Evolutionary conservation across 2,329 filamentous ascomycete genomes (phyloP), one percentile per base, ranked within the genome.

Genomic region (Verticillium isaacii): DNA sequence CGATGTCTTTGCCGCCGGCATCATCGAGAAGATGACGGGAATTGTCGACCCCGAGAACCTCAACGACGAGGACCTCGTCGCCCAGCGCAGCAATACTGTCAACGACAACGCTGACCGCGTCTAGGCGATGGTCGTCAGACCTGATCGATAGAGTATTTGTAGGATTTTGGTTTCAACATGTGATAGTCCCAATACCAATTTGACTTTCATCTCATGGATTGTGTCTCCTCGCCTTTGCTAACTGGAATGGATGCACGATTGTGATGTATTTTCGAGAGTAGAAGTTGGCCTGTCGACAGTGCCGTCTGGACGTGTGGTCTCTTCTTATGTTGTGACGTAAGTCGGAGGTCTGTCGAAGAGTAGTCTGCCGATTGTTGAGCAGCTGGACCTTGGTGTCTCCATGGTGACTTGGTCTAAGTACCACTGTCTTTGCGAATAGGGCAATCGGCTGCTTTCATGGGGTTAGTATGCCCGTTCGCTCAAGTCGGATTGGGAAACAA

Each of bases 1-100:
- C n/a, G 82, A 84, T 67, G 63, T 82, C 1, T 83, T 77, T 61
- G 79, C 77, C 0, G 77, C 75, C 2, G 67, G 66, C 2, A 69
- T 81, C 32, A 66, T 81, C 3, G 66, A 69, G 2, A 77, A 77
- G 61, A 65, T 80, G 25, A 79, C 78, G 0, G 75, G 74, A 5
- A 74, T 78, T 57, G 68, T 45, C 9, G 70, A 71, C 32, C 61
- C 62, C 2, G 66, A 68, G 58, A 34, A 54, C 45, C 14, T 59
- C n/a, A 52, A 3, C 45, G 58, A 59, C 4, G 58, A 55, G 14
- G 41, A 59, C 29, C 12, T 59, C n/a, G 32, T n/a, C 32, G 29
- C 12, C 8, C 45, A 54, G 41, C 58, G 45, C 17, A 59, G 41
- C 58, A 52, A 59, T 25, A 32, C 37, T 17, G 32, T 59, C 32